phyloP scores from a whole-genome alignment of 495 filamentous ascomycete genomes.

The Tuber melanosporum region DNA sequence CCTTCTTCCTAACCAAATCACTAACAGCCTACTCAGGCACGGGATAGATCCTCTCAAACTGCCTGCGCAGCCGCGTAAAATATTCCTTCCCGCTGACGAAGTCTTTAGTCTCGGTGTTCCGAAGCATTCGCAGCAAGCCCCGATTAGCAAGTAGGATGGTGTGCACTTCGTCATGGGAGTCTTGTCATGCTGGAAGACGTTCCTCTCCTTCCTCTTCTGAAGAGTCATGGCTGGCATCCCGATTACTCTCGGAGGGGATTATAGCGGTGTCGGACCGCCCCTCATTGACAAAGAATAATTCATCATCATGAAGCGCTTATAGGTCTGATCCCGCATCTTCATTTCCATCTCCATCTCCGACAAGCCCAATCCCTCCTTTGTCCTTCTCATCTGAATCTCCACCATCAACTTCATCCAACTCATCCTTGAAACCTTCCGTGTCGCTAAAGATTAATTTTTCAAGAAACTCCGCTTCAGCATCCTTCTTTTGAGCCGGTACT shows the following conservation, averaged over 20 bases:
- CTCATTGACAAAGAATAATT: no score
- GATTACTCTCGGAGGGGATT: constrained; percentile 12
- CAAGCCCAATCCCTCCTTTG: constrained; percentile 41
- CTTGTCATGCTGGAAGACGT: constrained; percentile 66
- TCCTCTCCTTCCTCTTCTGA: constrained; percentile 38
- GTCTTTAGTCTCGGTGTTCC: no score
- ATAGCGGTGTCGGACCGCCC: no score
- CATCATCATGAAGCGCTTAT: constrained; percentile 6
- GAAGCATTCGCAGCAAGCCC: no score
- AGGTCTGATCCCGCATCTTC: constrained; percentile 26
- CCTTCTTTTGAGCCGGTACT: constrained; percentile 49
- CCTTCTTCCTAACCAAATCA: no score
- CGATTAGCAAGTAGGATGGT: no score
- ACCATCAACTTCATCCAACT: constrained; percentile 47
- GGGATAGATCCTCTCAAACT: no score
- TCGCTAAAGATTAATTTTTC: constrained; percentile 83
- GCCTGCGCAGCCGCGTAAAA: no score
- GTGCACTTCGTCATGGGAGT: constrained; percentile 80
- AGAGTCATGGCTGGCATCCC: constrained; percentile 14
- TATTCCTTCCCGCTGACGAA: no score
- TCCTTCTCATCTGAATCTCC: constrained; percentile 11
- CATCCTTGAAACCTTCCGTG: constrained; percentile 66
- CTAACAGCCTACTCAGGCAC: no score
- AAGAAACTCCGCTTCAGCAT: constrained; percentile 72
- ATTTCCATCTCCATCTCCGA: neutral